A percentile compares a stretch with the other conserved stretches of the same genome.
Conservation (phyloP, 2,329 filamentous ascomycete species). For the Aspergillus thermomutatus region DNA sequence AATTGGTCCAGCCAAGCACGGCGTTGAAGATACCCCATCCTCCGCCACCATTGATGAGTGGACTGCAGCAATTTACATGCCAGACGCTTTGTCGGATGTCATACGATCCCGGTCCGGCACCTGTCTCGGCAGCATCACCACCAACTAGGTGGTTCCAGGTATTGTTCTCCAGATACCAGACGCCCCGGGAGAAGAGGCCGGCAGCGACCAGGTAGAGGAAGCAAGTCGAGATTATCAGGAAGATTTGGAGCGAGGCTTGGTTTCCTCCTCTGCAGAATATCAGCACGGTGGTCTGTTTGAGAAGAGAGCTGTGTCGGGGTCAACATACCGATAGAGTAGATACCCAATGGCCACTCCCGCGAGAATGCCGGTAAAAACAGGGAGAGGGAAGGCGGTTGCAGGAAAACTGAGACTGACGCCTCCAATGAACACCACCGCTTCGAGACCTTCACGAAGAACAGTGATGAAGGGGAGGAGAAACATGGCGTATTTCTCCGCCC, state of each 20-base stretch:
- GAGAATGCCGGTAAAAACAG: conserved; percentile 68
- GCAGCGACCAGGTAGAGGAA: conserved; percentile 80
- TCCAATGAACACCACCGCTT: conserved; percentile 16
- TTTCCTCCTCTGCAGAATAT: conserved; percentile 52
- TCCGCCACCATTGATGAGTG: conserved; percentile 66
- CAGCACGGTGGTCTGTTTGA: not conserved
- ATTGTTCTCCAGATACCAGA: conserved; percentile 71
- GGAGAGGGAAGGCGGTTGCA: conserved; percentile 42
- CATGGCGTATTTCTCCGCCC: conserved; percentile 78
- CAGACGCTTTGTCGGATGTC: conserved; percentile 75
- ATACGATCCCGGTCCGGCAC: conserved; percentile 70
- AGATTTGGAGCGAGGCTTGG: conserved; percentile 63
- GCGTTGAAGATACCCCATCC: conserved; percentile 88
- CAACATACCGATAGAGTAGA: conserved; percentile 69
- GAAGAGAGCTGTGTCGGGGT: not conserved
- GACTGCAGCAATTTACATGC: conserved; percentile 83
- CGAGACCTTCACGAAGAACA: conserved; percentile 16
- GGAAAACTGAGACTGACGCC: conserved; percentile 55
- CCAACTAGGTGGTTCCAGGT: conserved; percentile 60
- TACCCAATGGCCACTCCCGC: conserved; percentile 67
- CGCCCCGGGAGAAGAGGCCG: conserved; percentile 71
- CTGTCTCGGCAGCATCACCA: conserved; percentile 58
- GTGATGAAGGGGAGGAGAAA: conserved; percentile 83
- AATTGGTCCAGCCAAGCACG: conserved; percentile 83
- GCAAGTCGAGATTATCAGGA: conserved; percentile 75